These are phyloP conservation scores for Metschnikowia lachancei DNA, from an alignment of 805 yeast species.

Conservation along the genomic window DNA sequence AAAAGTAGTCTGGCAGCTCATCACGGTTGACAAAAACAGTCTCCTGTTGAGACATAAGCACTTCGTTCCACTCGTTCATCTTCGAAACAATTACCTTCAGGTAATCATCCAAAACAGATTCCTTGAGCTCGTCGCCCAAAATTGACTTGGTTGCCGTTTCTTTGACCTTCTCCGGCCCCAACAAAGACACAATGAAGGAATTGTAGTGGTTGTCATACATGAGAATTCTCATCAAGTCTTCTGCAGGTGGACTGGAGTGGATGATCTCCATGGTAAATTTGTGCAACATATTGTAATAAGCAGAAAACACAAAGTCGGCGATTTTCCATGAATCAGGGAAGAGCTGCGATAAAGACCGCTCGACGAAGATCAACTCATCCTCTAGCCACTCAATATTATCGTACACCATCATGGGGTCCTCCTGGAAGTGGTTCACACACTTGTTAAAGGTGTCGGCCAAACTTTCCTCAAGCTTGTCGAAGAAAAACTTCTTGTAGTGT, in stretches of 20 bases:
- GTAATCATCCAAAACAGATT: conserved; percentile 73
- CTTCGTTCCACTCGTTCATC: conserved; percentile 82
- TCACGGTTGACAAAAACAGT: conserved; percentile 60
- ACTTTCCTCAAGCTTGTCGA: conserved; percentile 54
- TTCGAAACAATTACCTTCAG: conserved; percentile 65
- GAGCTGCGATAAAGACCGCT: conserved; percentile 52
- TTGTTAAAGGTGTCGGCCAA: conserved; percentile 66
- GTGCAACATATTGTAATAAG: conserved; percentile 68
- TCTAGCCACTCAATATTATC: conserved; percentile 80
- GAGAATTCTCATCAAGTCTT: conserved; percentile 66
- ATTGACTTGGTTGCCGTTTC: conserved; percentile 45
- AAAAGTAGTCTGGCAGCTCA: conserved; percentile 71
- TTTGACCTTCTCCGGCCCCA: conserved; percentile 39
- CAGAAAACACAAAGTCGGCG: conserved; percentile 54
- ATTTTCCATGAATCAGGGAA: conserved; percentile 79
- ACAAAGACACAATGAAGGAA: conserved; percentile 31
- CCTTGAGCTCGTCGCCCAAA: conserved; percentile 70
- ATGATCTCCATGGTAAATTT: conserved; percentile 61
- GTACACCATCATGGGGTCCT: conserved; percentile 55
- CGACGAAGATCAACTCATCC: conserved; percentile 69
- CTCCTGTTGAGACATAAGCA: conserved; percentile 64
- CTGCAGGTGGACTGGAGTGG: conserved; percentile 75
- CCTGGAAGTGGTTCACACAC: conserved; percentile 53
- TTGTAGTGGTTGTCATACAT: conserved; percentile 71
- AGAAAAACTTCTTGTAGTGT: conserved; percentile 60